phyloP scores from a whole-genome alignment of 2,329 filamentous ascomycete genomes.

The Aspergillus fructus region DNA sequence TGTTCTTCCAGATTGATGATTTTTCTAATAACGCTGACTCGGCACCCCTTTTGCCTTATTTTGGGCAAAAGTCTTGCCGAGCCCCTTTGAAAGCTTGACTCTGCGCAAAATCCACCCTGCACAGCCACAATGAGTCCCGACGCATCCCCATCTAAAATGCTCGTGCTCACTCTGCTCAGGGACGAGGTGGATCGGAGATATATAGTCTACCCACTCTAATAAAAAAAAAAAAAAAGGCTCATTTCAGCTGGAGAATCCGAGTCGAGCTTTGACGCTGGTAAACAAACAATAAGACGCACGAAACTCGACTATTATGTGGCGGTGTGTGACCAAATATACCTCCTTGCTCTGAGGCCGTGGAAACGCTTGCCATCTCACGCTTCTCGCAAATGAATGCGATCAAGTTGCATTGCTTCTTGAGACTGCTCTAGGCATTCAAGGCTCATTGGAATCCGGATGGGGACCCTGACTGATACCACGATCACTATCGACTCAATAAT shows the following conservation, averaged over 20 bases:
- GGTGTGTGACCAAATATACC: too few relatives aligned
- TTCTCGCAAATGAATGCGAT: not conserved
- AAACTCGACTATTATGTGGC: too few relatives aligned
- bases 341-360: too few relatives aligned
- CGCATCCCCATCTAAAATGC: too few relatives aligned
- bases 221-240: not conserved
- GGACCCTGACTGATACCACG: not conserved
- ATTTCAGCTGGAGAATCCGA: not conserved
- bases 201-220: not conserved
- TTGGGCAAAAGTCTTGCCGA: not conserved
- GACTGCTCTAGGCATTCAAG: too few relatives aligned
- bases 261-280: not conserved
- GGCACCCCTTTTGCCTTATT: not conserved
- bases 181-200: not conserved
- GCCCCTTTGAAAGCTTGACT: too few relatives aligned
- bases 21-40: not conserved
- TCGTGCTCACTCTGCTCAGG: not conserved
- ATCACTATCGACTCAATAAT: not conserved
- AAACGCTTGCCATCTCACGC: too few relatives aligned
- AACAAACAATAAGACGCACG: not conserved
- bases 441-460: too few relatives aligned
- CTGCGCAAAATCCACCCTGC: not conserved
- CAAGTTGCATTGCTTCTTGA: not conserved
- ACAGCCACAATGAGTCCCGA: conserved; percentile 1
- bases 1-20: not conserved